phyloP scores from a whole-genome alignment of 352 stramenopile genomes.

The Phytophthora fragariae region DNA sequence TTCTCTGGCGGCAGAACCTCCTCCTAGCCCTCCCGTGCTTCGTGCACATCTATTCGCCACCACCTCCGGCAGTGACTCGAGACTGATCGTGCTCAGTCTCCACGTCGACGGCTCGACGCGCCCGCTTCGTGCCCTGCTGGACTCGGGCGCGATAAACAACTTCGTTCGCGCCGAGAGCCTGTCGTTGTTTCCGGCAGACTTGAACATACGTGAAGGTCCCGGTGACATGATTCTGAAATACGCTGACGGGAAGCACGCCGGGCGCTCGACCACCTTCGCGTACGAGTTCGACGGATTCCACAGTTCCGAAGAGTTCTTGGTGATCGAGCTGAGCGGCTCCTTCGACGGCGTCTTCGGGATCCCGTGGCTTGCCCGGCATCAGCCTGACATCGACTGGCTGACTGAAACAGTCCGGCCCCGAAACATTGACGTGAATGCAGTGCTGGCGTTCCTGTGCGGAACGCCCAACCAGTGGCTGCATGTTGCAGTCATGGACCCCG shows the following conservation, averaged over 20 bases:
- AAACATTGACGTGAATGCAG: too few relatives aligned
- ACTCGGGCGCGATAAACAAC: slow-evolving; percentile 36
- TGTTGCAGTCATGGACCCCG: slow-evolving; percentile 2
- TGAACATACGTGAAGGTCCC: slow-evolving; percentile 9
- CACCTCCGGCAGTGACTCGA: slow-evolving; percentile 19
- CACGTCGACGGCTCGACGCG: slow-evolving; percentile 16
- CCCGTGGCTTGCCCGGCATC: slow-evolving; percentile 36
- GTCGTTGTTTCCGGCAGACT: slow-evolving; percentile 19
- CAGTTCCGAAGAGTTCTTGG: slow-evolving; percentile 31
- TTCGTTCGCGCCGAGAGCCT: slow-evolving; percentile 30
- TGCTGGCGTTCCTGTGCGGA: too few relatives aligned
- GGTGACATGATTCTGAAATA: slow-evolving; percentile 27
- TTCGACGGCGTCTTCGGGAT: slow-evolving; percentile 45
- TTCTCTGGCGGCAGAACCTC: too few relatives aligned
- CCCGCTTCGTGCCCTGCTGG: slow-evolving; percentile 18
- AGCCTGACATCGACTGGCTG: neutral
- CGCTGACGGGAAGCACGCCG: slow-evolving; percentile 23
- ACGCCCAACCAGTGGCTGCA: neutral
- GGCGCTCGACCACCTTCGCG: slow-evolving; percentile 16
- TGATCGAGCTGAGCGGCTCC: slow-evolving; percentile 36
- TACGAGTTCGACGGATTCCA: slow-evolving; percentile 34
- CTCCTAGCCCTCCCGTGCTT: neutral
- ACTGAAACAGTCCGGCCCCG: too few relatives aligned
- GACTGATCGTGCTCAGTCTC: slow-evolving; percentile 27
- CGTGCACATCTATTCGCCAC: slow-evolving; percentile 22